Conservation (phyloP, 208 protist species). For the Acanthamoeba royreba region DNA sequence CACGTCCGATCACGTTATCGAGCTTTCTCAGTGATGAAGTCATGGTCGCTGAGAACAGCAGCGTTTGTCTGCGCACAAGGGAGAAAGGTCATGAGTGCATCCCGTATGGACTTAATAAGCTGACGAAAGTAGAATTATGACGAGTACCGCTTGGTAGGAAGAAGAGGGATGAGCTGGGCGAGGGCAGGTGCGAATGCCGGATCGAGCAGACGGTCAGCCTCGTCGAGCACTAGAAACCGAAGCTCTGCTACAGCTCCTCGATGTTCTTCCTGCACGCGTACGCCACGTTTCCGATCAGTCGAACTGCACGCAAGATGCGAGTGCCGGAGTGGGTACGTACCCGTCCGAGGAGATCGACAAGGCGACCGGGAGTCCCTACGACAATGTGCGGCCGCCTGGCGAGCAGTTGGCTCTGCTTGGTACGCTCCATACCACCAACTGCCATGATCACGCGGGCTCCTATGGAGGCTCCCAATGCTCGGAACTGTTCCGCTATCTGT, state of each 20-base stretch:
- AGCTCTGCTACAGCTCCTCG: neutral
- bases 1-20: neutral
- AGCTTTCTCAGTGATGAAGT: slow-evolving; percentile 52
- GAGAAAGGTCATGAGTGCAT: slow-evolving; percentile 25
- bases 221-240: slow-evolving; percentile 76
- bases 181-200: slow-evolving; percentile 58
- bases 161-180: slow-evolving; percentile 44
- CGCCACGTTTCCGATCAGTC: neutral
- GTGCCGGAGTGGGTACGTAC: slow-evolving; percentile 94
- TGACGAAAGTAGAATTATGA: neutral
- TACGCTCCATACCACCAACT: slow-evolving; percentile 76
- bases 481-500: slow-evolving; percentile 87
- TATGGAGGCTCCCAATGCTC: slow-evolving; percentile 57
- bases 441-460: slow-evolving; percentile 47
- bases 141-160: slow-evolving; percentile 57
- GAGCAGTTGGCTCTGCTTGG: slow-evolving; percentile 64
- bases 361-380: slow-evolving; percentile 77
- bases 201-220: slow-evolving; percentile 78
- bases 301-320: slow-evolving; percentile 88
- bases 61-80: slow-evolving; percentile 78
- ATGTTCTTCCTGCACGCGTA: neutral
- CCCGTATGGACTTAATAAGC: slow-evolving; percentile 2
- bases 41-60: slow-evolving; percentile 85
- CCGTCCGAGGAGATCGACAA: slow-evolving; percentile 85
- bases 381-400: slow-evolving; percentile 74